These are phyloP conservation scores for Kazachstania bromeliacearum DNA, from an alignment of 805 yeast species.

Conservation along the genomic window DNA sequence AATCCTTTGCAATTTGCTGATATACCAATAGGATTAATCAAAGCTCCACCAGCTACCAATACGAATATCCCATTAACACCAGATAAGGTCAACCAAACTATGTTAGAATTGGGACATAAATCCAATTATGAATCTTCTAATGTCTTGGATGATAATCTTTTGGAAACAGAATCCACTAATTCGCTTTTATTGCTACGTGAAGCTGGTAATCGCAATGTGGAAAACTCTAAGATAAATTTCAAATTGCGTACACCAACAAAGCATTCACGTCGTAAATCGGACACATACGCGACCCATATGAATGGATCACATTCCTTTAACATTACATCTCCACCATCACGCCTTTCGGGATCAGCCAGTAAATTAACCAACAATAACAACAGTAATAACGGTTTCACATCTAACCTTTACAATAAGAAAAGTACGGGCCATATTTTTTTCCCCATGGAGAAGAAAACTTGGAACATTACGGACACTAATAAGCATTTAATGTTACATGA, in stretches of 20 bases:
- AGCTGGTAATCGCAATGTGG: slow-evolving; percentile 5
- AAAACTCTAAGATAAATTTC: background rate
- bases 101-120: background rate
- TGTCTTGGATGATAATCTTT: slow-evolving; percentile 24
- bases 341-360: slow-evolving; percentile 6
- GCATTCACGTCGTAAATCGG: slow-evolving; percentile 17
- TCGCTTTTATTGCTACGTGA: slow-evolving; percentile 17
- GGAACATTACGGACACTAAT: background rate
- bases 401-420: slow-evolving; percentile 11
- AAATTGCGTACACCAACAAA: background rate
- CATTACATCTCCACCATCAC: slow-evolving; percentile 15
- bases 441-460: slow-evolving; percentile 4
- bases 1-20: slow-evolving; percentile 22
- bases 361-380: slow-evolving; percentile 1
- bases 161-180: slow-evolving; percentile 18
- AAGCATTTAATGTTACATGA: background rate
- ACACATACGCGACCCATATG: slow-evolving; percentile 7
- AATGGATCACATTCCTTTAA: slow-evolving; percentile 14
- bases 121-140: slow-evolving; percentile 5
- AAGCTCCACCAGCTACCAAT: slow-evolving; percentile 3
- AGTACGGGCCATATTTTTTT: slow-evolving; percentile 16
- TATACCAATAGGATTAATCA: slow-evolving; percentile 17
- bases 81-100: background rate
- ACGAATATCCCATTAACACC: background rate
- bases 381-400: slow-evolving; percentile 9